Evolutionary conservation across 202 grass and related monocot species (phyloP).

Genomic region (Panicum virgatum): DNA sequence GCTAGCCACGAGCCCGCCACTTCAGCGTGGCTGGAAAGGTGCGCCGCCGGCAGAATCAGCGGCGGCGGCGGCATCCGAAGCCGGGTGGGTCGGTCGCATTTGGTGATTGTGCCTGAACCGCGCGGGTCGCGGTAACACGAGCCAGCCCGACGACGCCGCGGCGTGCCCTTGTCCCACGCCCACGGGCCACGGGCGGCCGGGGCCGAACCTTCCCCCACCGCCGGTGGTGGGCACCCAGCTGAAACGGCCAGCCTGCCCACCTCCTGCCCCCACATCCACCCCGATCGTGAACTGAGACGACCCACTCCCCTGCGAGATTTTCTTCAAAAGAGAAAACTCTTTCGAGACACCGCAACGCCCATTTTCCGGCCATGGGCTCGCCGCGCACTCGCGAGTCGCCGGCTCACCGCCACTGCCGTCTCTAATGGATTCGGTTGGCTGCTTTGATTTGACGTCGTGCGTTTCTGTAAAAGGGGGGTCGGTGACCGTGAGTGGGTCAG

Average conservation of each 20-base stretch:
- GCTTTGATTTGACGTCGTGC: constrained; percentile 9
- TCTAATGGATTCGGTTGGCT: neutral
- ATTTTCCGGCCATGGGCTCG: constrained; percentile 20
- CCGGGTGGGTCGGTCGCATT: neutral
- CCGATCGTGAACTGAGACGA: neutral
- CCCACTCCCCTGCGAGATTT: neutral
- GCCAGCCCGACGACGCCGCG: neutral
- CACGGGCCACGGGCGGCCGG: neutral
- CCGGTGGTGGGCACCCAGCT: neutral
- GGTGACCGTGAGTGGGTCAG: constrained; percentile 25
- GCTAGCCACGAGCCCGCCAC: neutral
- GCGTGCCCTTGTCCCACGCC: neutral
- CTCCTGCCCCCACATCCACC: neutral
- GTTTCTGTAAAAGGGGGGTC: neutral
- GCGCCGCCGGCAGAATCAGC: neutral
- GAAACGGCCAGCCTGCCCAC: neutral
- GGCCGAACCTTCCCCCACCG: constrained; percentile 12
- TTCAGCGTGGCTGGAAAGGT: constrained; percentile 30
- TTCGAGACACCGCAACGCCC: neutral
- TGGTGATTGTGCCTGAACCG: neutral
- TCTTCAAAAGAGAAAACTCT: too few relatives aligned
- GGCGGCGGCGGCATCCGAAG: too few relatives aligned
- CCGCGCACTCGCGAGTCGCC: constrained; percentile 7
- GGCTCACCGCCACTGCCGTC: neutral
- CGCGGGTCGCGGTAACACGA: neutral